Base-by-base conservation (phyloP, 2,329 filamentous ascomycete species). In the Mycocentrospora acerina region DNA sequence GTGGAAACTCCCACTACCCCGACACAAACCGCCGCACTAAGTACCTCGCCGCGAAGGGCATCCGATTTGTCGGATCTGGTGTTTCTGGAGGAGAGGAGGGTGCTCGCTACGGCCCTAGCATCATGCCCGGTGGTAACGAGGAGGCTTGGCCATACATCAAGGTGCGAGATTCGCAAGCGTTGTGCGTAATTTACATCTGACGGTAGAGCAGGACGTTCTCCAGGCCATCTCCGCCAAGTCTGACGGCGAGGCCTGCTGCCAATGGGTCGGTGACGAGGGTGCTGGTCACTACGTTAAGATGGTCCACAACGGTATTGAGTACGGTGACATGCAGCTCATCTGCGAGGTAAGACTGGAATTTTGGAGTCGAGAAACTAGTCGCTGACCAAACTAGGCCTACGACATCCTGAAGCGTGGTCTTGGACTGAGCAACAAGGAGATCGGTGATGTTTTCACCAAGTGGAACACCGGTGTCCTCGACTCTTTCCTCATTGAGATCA, bases 251-350 rank as follows among this genome's bases (percentile, higher is more conserved):
- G 77, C 93, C 55, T 98, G 93, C 84, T 98, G 93, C 70, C 93
- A 98, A 76, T 98, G 93, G 93, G 93, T 98, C 64, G 93, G 93
- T 78, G 93, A 97, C 76, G 90, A 97, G 74, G 93, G 93, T 83
- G 88, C 93, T 76, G 93, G 93, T 63, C 93, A 98, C 85, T 98
- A 96, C 81, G 91, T 98, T 80, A 98, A 98, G 88, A 98, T 98
- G 93, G 93, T 98, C 52, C 93, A 98, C 86, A 98, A 98, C 77
- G 93, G 93, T 82, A 98, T 98, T 64, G 93, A 98, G 79, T 98
- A 98, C 72, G 93, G 93, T 83, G 93, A 98, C 78, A 98, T 98
- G 93, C 93, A 98, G 81, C 82, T 98, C 67, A 98, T 98, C 71
- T 94, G 86, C 75, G 93, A 98, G 85, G 91, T 95, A 76, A 62